A percentile compares a stretch with the other conserved stretches of the same genome.
phyloP scores from a whole-genome alignment of 495 filamentous ascomycete species.

The Pyronema omphalodes region DNA sequence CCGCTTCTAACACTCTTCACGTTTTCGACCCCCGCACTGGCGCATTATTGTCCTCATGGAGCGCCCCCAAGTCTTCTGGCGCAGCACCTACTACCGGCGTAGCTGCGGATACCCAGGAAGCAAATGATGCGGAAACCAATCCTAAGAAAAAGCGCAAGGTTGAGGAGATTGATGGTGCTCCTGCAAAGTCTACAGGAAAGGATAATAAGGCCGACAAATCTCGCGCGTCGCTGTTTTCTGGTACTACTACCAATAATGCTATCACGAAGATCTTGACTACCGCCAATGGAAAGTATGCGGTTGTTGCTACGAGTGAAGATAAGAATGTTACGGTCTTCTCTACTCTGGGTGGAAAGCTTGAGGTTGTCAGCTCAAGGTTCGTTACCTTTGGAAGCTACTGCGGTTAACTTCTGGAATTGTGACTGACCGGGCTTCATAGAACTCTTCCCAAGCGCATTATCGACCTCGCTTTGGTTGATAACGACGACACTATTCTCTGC shows the following conservation, averaged over 20 bases:
- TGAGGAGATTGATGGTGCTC: constrained; percentile 2
- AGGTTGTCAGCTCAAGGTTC: constrained; percentile 55
- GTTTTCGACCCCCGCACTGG: constrained; percentile 14
- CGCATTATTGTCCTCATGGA: constrained; percentile 10
- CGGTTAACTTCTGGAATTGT: not conserved
- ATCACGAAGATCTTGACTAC: constrained; percentile 25
- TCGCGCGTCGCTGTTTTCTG: not conserved
- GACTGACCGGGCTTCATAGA: constrained; percentile 27
- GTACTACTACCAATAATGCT: constrained; percentile 7
- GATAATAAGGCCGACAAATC: constrained; percentile 2
- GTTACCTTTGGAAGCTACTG: constrained; percentile 2
- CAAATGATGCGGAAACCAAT: not conserved
- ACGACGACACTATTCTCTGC: constrained; percentile 51
- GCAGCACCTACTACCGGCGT: not conserved
- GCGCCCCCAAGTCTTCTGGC: constrained; percentile 7
- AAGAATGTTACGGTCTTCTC: constrained; percentile 74
- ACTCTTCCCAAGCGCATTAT: constrained; percentile 78
- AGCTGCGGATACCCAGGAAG: not conserved
- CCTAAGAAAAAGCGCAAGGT: constrained; percentile 16
- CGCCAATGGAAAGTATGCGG: constrained; percentile 41
- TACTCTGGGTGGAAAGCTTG: constrained; percentile 41
- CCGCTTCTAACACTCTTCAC: constrained; percentile 10
- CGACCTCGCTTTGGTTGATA: constrained; percentile 46
- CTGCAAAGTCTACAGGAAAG: not conserved
- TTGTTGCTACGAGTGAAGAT: constrained; percentile 71